A percentile compares a stretch with the other conserved stretches of the same genome.
Conservation (phyloP, 139 green algal genomes). For the Zygnema circumcarinatum region DNA sequence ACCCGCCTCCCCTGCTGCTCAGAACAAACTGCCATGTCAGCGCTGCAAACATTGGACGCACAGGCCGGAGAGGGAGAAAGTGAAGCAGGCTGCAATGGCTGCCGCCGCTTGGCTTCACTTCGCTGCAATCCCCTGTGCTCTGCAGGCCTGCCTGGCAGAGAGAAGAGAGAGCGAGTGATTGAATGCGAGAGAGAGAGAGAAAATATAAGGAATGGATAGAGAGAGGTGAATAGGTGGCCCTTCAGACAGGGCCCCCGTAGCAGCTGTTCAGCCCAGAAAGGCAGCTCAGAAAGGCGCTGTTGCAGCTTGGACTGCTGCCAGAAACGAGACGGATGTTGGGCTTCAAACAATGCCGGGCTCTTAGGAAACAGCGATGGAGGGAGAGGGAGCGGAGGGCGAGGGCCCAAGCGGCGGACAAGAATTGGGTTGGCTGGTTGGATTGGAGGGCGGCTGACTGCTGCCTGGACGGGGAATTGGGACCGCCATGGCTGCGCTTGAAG, state of each 20-base stretch:
- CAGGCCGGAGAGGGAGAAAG: not conserved
- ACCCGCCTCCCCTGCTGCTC: not conserved
- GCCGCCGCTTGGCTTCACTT: not conserved
- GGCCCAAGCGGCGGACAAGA: not conserved
- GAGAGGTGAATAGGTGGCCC: not conserved
- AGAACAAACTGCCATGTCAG: not conserved
- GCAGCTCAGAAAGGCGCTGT: not conserved
- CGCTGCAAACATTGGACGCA: not conserved
- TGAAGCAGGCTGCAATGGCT: not conserved
- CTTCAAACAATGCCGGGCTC: too few species aligned
- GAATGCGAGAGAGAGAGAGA: not conserved
- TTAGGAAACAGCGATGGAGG: not conserved
- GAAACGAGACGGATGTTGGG: not conserved
- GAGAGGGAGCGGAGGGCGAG: not conserved
- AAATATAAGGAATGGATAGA: not conserved
- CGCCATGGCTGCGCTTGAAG: not conserved
- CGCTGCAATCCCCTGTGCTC: not conserved
- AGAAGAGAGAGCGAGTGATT: not conserved
- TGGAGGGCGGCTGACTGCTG: not conserved
- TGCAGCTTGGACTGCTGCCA: too few species aligned
- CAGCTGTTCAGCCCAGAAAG: not conserved
- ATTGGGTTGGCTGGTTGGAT: not conserved
- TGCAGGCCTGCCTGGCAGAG: not conserved
- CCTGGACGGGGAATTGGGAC: not conserved
- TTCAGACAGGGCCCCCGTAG: not conserved